Evolutionary conservation across 2,329 filamentous ascomycete species (phyloP), one percentile per base, ranked within the genome.

Genomic region (Penicillium sp.): DNA sequence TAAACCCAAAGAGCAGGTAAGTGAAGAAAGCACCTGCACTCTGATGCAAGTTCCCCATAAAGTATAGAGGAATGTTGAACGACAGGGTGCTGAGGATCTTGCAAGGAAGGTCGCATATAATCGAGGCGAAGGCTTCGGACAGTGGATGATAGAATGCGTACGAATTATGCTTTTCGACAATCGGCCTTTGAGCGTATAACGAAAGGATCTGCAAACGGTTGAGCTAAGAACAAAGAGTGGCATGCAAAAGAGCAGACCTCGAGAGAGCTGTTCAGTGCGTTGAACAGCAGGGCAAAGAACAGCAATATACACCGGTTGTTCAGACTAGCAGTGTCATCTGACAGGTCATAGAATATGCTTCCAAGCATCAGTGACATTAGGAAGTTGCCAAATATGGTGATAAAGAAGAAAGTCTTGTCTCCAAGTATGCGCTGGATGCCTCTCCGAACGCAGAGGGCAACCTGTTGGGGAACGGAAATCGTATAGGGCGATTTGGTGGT

Each of bases 211-310:
- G 35, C 15, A 11, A 15, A 41, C 13, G 1, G 6, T 11, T 13
- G 8, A 15, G 13, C 13, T 38, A 38, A 15, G 31, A 38, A 38
- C 31, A 38, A 11, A 38, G 31, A 26, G 26, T 26, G 5, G 26
- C 26, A 26, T 26, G 26, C 3, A 26, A 26, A 26, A 26, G 26
- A 5, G 11, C 48, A 23, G 21, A 60, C 57, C 44, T 94, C 91
- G 44, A 93, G 84, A 59, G 89, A 88, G 71, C 87, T 89, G 62
- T 88, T 83, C 69, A 94, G 92, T 48, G 91, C 91, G 75, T 93
- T 95, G 82, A 94, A 88, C 58, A 96, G 82, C 71, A 92, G 87
- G 65, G 91, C 90, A 73, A 95, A 93, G 84, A 95, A 96, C 53
- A 96, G 80, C 9, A 95, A 64, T 89, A 90, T 59, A 91, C 87